Evolutionary conservation across 1,139 yeast genomes (phyloP).

Genomic region (Schwanniomyces etchellsii): DNA sequence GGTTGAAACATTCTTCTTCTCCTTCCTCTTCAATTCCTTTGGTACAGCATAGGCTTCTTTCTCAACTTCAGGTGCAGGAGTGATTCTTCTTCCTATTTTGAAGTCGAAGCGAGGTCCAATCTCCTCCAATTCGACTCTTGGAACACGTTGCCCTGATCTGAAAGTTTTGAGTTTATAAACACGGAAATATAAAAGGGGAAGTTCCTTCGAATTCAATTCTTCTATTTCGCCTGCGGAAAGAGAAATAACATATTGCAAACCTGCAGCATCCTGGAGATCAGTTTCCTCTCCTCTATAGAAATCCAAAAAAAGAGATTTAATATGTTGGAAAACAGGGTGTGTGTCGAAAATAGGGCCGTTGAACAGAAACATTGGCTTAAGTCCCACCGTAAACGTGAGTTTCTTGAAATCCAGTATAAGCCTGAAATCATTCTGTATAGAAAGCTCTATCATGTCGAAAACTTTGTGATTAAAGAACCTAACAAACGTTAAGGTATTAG

Average conservation of each 20-base stretch:
- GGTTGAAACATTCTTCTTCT: constrained; percentile 82
- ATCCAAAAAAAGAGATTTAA: constrained; percentile 85
- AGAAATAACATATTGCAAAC: constrained; percentile 85
- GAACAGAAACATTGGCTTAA: constrained; percentile 91
- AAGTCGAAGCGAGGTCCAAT: constrained; percentile 96
- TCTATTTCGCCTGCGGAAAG: constrained; percentile 76
- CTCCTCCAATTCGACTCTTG: constrained; percentile 91
- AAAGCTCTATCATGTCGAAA: constrained; percentile 90
- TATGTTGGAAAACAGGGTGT: constrained; percentile 79
- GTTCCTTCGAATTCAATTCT: constrained; percentile 45
- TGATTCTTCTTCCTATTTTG: constrained; percentile 79
- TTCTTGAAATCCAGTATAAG: constrained; percentile 77
- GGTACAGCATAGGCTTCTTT: constrained; percentile 84
- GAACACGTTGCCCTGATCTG: constrained; percentile 81
- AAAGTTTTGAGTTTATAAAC: constrained; percentile 81
- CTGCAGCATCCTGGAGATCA: constrained; percentile 87
- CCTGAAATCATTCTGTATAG: constrained; percentile 64
- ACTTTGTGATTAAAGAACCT: constrained; percentile 87
- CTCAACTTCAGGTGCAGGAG: constrained; percentile 85
- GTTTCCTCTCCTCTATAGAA: constrained; percentile 86
- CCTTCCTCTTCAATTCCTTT: constrained; percentile 74
- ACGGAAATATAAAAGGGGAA: constrained; percentile 84
- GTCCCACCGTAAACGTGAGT: constrained; percentile 76
- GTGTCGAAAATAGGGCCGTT: constrained; percentile 89
- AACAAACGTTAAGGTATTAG: constrained; percentile 80